Percentiles rank a stretch among this genome's conserved stretches.
Evolutionary conservation across 75 land plant species (phyloP).

Genomic region (Azolla pinnata): DNA sequence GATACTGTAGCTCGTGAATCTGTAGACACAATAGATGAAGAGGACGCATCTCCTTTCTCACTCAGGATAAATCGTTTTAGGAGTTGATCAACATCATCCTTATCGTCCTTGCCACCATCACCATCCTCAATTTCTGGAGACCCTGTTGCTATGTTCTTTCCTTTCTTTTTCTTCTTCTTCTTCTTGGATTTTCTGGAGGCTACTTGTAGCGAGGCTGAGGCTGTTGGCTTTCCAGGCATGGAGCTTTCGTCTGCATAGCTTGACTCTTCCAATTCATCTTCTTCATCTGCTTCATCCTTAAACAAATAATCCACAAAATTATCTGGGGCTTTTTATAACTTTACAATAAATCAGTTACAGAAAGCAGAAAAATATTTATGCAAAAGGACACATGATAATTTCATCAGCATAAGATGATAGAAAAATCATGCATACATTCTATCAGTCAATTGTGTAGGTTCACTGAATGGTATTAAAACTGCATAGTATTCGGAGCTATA

Average conservation of each 20-base stretch:
- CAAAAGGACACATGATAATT: background rate
- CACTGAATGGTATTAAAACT: no score
- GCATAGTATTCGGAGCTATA: no score
- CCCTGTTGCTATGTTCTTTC: conserved; percentile 21
- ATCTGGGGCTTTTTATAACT: background rate
- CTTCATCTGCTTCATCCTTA: conserved; percentile 29
- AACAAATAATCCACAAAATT: conserved; percentile 1
- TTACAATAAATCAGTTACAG: background rate
- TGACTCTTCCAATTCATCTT: conserved; percentile 5
- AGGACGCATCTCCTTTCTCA: conserved; percentile 4
- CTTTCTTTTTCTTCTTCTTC: conserved; percentile 64
- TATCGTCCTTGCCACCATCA: no score
- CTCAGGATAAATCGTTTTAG: conserved; percentile 7
- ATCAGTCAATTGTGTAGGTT: no score
- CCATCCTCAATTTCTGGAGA: conserved; percentile 7
- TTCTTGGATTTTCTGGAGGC: conserved; percentile 29
- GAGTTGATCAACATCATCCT: conserved; percentile 27
- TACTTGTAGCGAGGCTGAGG: conserved; percentile 1
- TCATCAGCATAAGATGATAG: background rate
- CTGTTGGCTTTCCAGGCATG: background rate
- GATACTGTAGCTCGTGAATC: no score
- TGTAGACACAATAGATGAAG: no score
- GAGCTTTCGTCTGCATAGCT: background rate
- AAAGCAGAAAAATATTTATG: background rate
- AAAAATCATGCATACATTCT: background rate